These are phyloP conservation scores for Pythium volutum DNA, from an alignment of 352 stramenopile species.

Conservation along the genomic window DNA sequence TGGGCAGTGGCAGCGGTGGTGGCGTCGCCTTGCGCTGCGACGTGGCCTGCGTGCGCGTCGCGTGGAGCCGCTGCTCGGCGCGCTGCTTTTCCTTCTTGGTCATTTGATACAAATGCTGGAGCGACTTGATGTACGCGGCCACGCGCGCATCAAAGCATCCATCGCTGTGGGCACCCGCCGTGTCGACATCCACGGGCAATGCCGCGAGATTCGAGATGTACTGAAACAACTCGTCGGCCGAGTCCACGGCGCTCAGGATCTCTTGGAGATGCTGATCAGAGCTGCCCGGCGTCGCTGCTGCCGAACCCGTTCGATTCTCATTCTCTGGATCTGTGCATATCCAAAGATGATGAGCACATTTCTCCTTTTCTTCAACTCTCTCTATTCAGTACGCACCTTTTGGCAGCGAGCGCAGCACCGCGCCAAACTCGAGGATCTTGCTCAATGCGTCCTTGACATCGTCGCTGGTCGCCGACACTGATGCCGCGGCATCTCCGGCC, in stretches of 20 bases:
- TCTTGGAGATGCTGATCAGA: constrained; percentile 65
- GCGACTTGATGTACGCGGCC: constrained; percentile 63
- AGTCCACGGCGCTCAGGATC: constrained; percentile 74
- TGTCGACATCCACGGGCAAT: constrained; percentile 16
- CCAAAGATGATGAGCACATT: background rate
- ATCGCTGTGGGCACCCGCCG: constrained; percentile 3
- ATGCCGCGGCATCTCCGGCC: constrained; percentile 35
- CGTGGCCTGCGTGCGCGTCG: constrained; percentile 49
- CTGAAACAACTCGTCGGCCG: constrained; percentile 74
- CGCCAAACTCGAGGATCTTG: constrained; percentile 75
- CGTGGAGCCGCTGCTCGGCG: constrained; percentile 62
- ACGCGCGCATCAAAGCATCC: constrained; percentile 62
- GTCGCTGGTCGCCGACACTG: constrained; percentile 31
- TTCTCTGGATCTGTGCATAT: constrained; percentile 29
- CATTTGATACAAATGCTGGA: constrained; percentile 68
- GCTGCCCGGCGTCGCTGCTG: constrained; percentile 24
- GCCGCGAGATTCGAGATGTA: constrained; percentile 69
- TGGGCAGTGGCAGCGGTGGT: constrained; percentile 71
- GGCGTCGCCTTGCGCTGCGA: constrained; percentile 69
- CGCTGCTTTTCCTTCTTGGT: constrained; percentile 83
- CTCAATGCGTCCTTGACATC: constrained; percentile 60
- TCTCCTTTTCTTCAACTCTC: background rate
- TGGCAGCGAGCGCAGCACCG: constrained; percentile 44
- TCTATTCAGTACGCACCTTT: constrained; percentile 24
- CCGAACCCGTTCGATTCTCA: background rate